phyloP scores from a whole-genome alignment of 1,284 basidiomycete species.

The Pseudozyma pruni region DNA sequence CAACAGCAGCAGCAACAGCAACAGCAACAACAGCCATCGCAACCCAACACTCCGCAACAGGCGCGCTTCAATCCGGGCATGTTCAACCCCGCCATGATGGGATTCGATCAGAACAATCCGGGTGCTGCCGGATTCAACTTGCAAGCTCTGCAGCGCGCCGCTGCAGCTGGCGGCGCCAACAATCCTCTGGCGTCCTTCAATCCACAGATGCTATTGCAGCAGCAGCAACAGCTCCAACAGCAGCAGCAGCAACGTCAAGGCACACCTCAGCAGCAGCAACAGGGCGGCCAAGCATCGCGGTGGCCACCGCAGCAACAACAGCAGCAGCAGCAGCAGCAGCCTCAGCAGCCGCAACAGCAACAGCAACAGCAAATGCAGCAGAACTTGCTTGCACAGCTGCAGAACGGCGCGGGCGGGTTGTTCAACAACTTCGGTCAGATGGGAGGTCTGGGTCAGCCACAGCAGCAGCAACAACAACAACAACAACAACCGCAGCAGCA shows the following conservation, averaged over 20 bases:
- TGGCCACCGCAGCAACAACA: slow-evolving; percentile 28
- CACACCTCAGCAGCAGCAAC: slow-evolving; percentile 27
- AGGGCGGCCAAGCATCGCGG: slow-evolving; percentile 23
- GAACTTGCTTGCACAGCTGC: slow-evolving; percentile 36
- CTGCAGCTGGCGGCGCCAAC: slow-evolving; percentile 29
- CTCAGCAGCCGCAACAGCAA: slow-evolving; percentile 18
- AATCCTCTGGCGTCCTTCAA: slow-evolving; percentile 44
- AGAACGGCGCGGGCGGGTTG: slow-evolving; percentile 36
- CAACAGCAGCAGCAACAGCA: slow-evolving; percentile 43
- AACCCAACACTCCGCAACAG: slow-evolving; percentile 34
- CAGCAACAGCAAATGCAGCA: slow-evolving; percentile 37
- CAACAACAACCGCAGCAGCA: slow-evolving; percentile 19
- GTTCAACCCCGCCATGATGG: slow-evolving; percentile 46
- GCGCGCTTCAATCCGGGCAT: slow-evolving; percentile 30
- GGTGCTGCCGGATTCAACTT: slow-evolving; percentile 36
- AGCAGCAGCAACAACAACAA: slow-evolving; percentile 26
- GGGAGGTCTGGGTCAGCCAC: slow-evolving; percentile 27
- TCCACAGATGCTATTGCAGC: slow-evolving; percentile 46
- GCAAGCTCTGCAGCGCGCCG: slow-evolving; percentile 43
- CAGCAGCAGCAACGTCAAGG: slow-evolving; percentile 32
- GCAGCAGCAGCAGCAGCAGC: slow-evolving; percentile 27
- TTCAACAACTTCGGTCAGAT: slow-evolving; percentile 43
- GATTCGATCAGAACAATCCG: slow-evolving; percentile 33
- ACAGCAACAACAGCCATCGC: slow-evolving; percentile 33
- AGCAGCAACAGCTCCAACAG: slow-evolving; percentile 41